Conservation (phyloP, 176 grass and related monocot species). For the Miscanthus lutarioriparius region DNA sequence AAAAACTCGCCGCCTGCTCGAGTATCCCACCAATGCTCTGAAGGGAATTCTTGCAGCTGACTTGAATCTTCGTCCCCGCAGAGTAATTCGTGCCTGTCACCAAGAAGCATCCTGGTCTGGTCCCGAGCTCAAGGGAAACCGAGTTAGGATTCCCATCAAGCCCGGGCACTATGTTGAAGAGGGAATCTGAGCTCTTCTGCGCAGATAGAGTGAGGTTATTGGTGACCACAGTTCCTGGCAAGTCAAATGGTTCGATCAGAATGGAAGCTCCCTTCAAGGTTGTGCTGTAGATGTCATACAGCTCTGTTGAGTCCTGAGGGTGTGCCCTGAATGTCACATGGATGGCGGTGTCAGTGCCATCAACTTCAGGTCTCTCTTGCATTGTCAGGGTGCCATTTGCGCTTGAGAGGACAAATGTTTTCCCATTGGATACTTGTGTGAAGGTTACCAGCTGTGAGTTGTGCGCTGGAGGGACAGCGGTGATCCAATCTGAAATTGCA, state of each 20-base stretch:
- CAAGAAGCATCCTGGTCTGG: slow-evolving; percentile 54
- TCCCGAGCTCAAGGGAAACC: slow-evolving; percentile 44
- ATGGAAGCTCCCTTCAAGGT: slow-evolving; percentile 24
- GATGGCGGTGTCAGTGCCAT: slow-evolving; percentile 54
- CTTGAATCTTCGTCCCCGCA: slow-evolving; percentile 33
- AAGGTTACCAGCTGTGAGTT: slow-evolving; percentile 70
- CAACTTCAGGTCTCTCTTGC: slow-evolving; percentile 53
- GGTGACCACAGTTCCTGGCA: slow-evolving; percentile 73
- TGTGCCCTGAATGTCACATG: slow-evolving; percentile 83
- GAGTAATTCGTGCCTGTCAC: slow-evolving; percentile 32
- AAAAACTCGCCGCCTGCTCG: slow-evolving; percentile 64
- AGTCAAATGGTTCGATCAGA: slow-evolving; percentile 79
- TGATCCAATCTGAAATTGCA: slow-evolving; percentile 68
- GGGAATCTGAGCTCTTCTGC: slow-evolving; percentile 30
- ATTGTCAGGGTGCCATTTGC: slow-evolving; percentile 66
- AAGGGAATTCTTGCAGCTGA: slow-evolving; percentile 49
- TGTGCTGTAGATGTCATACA: neutral
- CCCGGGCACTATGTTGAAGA: slow-evolving; percentile 65
- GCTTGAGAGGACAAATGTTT: slow-evolving; percentile 58
- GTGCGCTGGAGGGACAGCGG: slow-evolving; percentile 53
- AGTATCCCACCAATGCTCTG: slow-evolving; percentile 45
- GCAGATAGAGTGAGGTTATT: slow-evolving; percentile 61
- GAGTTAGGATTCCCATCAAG: slow-evolving; percentile 44
- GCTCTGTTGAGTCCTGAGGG: slow-evolving; percentile 28
- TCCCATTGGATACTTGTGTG: slow-evolving; percentile 52